A percentile compares a stretch with the other conserved stretches of the same genome.
These are phyloP conservation scores for Aspergillus spinulosporus DNA, from an alignment of 2,329 filamentous ascomycete species.

Conservation along the genomic window DNA sequence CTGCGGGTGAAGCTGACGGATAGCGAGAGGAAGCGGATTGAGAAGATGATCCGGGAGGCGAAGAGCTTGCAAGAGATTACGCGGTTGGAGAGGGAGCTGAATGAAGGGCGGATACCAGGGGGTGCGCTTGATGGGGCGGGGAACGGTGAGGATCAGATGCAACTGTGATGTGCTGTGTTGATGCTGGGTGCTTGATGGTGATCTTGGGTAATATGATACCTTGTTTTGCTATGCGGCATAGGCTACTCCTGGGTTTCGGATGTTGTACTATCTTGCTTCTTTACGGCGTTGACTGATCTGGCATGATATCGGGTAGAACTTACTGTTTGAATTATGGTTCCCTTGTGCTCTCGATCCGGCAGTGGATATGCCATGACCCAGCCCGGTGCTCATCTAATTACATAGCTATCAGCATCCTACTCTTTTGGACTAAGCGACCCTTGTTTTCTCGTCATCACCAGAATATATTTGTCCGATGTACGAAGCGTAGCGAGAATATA, in stretches of 20 bases:
- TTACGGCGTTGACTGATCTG: conserved; percentile 4
- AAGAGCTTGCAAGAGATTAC: conserved; percentile 89
- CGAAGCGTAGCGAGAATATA: too few relatives aligned
- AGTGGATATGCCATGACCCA: neutral
- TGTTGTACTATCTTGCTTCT: neutral
- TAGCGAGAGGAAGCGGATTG: conserved; percentile 79
- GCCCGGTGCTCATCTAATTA: too few relatives aligned
- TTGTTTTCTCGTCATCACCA: too few relatives aligned
- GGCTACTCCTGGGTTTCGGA: neutral
- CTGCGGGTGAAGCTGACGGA: conserved; percentile 83
- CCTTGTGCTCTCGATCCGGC: neutral
- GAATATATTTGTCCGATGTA: too few relatives aligned
- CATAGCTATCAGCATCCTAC: too few relatives aligned
- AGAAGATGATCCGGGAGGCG: conserved; percentile 84
- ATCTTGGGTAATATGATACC: neutral
- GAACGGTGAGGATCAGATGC: conserved; percentile 39
- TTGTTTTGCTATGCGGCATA: conserved; percentile 1
- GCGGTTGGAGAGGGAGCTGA: conserved; percentile 83
- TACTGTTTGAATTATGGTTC: neutral
- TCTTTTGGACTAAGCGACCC: neutral
- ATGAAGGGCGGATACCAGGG: conserved; percentile 80
- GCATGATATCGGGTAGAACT: neutral
- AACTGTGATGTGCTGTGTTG: conserved; percentile 34
- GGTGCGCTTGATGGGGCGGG: conserved; percentile 48
- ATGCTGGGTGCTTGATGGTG: neutral